Percentiles rank a stretch among this genome's conserved stretches.
These are phyloP conservation scores for Acanthochlamys bracteata DNA, from an alignment of 106 monocot genomes.

Conservation along the genomic window DNA sequence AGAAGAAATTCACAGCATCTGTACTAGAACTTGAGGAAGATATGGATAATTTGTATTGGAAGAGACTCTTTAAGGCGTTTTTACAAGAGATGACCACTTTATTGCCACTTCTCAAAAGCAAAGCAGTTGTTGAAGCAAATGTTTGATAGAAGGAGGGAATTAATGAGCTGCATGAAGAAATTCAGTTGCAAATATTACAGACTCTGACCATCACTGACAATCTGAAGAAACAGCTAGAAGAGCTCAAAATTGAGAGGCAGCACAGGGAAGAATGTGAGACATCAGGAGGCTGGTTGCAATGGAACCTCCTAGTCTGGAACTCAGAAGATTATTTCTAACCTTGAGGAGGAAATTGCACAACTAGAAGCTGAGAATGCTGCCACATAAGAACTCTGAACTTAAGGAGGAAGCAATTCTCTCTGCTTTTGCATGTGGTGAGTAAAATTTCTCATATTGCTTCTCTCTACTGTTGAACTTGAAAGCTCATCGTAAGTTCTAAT, in stretches of 20 bases:
- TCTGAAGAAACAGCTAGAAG: constrained; percentile 60
- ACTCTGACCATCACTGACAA: constrained; percentile 58
- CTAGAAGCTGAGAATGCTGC: constrained; percentile 72
- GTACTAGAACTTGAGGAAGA: constrained; percentile 78
- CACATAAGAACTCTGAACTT: constrained; percentile 64
- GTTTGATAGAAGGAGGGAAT: constrained; percentile 78
- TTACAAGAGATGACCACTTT: constrained; percentile 81
- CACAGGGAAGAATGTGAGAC: constrained; percentile 97
- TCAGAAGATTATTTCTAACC: constrained; percentile 51
- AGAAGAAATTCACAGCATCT: constrained; percentile 77
- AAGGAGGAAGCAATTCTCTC: constrained; percentile 82
- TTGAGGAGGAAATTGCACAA: constrained; percentile 74
- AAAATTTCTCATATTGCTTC: neutral
- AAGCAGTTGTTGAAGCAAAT: constrained; percentile 79
- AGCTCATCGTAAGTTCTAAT: too few relatives aligned
- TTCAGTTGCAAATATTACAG: constrained; percentile 55
- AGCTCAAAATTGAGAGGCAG: constrained; percentile 83
- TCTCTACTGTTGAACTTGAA: neutral
- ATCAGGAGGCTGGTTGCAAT: constrained; percentile 63
- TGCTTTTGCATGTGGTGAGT: constrained; percentile 84
- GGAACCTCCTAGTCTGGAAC: constrained; percentile 84
- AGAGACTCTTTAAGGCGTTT: constrained; percentile 65
- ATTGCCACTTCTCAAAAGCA: constrained; percentile 80
- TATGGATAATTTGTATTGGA: constrained; percentile 49
- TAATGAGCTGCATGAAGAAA: constrained; percentile 54